Base-by-base conservation (phyloP, 441 rosid genomes). In the Adansonia rubrostipa region DNA sequence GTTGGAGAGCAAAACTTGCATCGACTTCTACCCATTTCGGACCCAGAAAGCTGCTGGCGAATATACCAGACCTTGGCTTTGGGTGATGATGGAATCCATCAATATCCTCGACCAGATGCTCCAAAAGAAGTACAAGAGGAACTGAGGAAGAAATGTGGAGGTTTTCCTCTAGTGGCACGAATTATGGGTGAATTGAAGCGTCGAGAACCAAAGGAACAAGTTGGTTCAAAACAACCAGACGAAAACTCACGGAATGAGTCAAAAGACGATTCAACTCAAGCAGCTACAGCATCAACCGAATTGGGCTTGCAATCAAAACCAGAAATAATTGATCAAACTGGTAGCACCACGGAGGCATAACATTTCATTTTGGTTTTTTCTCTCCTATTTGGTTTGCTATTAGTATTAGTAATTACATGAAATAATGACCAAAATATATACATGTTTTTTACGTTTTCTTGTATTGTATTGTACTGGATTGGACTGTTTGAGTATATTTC, bases 91-190 rank as follows among this genome's bases (percentile, higher is more conserved):
- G 8, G 4, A 2, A 13, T 1, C 13, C 22, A 5, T 1, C 2
- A 0, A 10, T 22, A 60, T 60, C 15, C 36, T 22, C 40, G 1
- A 61, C 1, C 14, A 24, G 0, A 9, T 40, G 14, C 17, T n/a
- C 28, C 68, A 19, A 68, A 20, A 11, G 66, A 48, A 7, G 53
- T 76, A 51, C 57, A 73, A 53, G 53, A 61, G 0, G 89, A 87
- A 71, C 62, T 90, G 45, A 74, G 20, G 77, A 77, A 82, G 47
- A 84, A 84, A 85, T 81, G 90, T 47, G 85, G 83, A 19, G 91
- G 90, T 51, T 76, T 90, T 82, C 90, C 90, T 48, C 15, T 84
- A 1, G 87, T 84, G n/a, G 82, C 82, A 9, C 81, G 68, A 57
- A 36, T 77, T 40, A 13, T 80, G 82, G 82, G 81, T 40, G 6